Conservation (phyloP, 75 land plant species). For the Pinus tabuliformis region DNA sequence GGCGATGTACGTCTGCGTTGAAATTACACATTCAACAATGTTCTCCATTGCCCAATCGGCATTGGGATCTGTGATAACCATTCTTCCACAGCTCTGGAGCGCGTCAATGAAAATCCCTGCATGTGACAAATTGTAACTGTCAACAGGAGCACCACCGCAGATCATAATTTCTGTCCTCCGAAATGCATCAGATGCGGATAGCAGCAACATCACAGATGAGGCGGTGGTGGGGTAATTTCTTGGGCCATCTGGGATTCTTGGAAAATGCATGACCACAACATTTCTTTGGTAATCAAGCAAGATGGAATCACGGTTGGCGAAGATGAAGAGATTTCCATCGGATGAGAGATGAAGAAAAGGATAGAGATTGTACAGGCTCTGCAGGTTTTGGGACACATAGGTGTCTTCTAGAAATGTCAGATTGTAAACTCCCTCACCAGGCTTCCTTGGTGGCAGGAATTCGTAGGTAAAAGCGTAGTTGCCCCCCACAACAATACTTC, state of each 20-base stretch:
- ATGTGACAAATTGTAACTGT: background rate
- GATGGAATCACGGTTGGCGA: constrained; percentile 20
- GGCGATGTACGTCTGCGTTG: no score
- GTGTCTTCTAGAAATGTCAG: background rate
- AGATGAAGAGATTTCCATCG: no score
- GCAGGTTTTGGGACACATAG: background rate
- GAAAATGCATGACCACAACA: constrained; percentile 6
- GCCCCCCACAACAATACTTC: constrained; percentile 39
- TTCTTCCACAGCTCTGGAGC: constrained; percentile 10
- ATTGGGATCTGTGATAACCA: constrained; percentile 4
- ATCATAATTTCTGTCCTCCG: constrained; percentile 14
- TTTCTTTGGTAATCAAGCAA: constrained; percentile 9
- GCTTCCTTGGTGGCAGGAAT: constrained; percentile 22
- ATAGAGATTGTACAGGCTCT: background rate
- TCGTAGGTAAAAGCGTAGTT: constrained; percentile 20
- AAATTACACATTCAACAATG: no score
- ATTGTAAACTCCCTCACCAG: background rate
- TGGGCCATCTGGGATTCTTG: background rate
- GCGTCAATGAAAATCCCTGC: background rate
- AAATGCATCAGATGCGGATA: constrained; percentile 2
- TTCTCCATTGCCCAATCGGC: constrained; percentile 18
- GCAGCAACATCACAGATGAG: constrained; percentile 23
- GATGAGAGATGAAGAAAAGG: no score
- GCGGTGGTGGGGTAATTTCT: constrained; percentile 22
- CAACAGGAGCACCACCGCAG: constrained; percentile 17